Base-by-base conservation (phyloP, 2,329 filamentous ascomycete species). In the Magnaporthales sp. region DNA sequence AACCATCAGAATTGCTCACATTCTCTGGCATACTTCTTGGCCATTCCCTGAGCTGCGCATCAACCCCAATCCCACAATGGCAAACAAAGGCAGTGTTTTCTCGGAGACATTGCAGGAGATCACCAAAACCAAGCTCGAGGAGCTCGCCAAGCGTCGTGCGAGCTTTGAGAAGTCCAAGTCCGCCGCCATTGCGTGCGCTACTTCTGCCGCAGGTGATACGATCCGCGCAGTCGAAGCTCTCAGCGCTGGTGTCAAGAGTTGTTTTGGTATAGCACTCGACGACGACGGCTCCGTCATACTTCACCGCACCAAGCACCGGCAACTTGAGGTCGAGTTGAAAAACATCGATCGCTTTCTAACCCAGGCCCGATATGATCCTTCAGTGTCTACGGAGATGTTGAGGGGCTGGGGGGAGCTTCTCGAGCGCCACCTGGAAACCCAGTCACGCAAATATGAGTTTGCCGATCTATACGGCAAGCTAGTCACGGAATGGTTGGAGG, bases 401-500 rank as follows among this genome's bases (percentile, higher is more conserved):
- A 65, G 68, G 2, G 67, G 70, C 1, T 80, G 77, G 75, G 76
- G 80, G 65, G 66, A 71, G 26, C 74, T 74, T 1, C 72, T 82
- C 10, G 70, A 77, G n/a, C 72, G 72, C 2, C 75, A 79, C 51
- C 72, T 83, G 13, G 71, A 80, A 24, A 75, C 73, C 51, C 78
- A 80, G 65, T 79, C 78, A 7, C 75, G 78, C 19, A 80, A 78
- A 68, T 81, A 79, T 66, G 71, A 78, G 65, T 81, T 79, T 62
- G 80, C 81, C 0, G 77, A 77, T 9, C 73, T 83, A 2, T 82
- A 82, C 60, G 80, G 78, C 2, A 74, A 79, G 63, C 75, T 83
- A 4, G 80, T 81, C n/a, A 81, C 77, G 0, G 81, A 83, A 68
- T 83, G 80, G 80, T 73, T 82, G 74, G 67, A 71, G 5, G 63